Base-by-base conservation (phyloP, 208 protist species). In the Porcisia hertigi region DNA sequence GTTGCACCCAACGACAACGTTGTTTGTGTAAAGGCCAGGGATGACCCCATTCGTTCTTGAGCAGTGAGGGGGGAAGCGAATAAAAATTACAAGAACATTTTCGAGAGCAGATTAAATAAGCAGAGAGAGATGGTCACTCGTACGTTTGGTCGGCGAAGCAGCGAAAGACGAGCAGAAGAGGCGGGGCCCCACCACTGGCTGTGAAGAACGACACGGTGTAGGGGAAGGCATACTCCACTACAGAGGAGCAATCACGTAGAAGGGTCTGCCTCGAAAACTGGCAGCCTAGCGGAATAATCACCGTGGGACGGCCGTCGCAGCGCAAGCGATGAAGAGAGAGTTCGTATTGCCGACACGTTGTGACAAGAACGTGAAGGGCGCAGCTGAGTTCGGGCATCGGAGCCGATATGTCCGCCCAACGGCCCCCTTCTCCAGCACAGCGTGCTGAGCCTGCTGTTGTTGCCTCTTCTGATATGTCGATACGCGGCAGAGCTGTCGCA, bases 111-210 rank as follows among this genome's bases (percentile, higher is more conserved):
- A 57, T 14, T 20, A 30, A 71, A 1, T 9, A 57, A 9, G 25
- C 4, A 45, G n/a, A 71, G 66, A 23, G 36, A 20, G 25, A 11
- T 49, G 36, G 23, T 67, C 63, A 67, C 63, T 30, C 63, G 63
- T 52, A 11, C 9, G 47, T 47, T 36, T 67, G 66, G 66, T 71
- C 47, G 23, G 66, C 30, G n/a, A 20, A 41, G 49, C 41, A 53
- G 47, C 66, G 66, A n/a, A 71, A 71, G 66, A 71, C 25, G 47
- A 71, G 66, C 30, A 71, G 66, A 14, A 71, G 47, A 53, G 66
- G 66, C 39, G 66, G 47, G 8, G n/a, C 49, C n/a, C 23, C 66
- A 14, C 25, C 25, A 7, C 12, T 57, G n/a, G 64, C 54, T 52
- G 8, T 52, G 47, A 12, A 12, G n/a, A 41, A 57, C 12, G 66